A percentile compares a stretch with the other conserved stretches of the same genome.
phyloP scores from a whole-genome alignment of 306 rosid species.

The Fragaria ananassa region DNA sequence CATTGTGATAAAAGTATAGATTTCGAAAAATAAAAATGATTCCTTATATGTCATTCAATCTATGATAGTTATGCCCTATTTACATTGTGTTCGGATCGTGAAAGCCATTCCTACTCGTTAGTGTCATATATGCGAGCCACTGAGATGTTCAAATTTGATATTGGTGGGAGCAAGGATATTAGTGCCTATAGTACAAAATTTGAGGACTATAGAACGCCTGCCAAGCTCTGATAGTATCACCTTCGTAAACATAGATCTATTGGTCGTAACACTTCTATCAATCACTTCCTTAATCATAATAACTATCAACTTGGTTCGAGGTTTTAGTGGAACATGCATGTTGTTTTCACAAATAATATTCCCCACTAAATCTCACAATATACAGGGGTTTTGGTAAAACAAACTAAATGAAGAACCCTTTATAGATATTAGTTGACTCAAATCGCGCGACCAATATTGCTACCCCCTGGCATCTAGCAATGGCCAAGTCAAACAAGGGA shows the following conservation, averaged over 20 bases:
- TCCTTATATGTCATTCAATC: too few relatives aligned
- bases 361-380: constrained; percentile 13
- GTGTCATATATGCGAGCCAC: not conserved
- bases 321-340: not conserved
- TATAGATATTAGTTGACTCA: constrained; percentile 1
- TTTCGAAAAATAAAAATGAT: too few relatives aligned
- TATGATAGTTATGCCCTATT: not conserved
- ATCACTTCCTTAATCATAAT: not conserved
- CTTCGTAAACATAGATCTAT: not conserved
- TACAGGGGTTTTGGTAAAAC: not conserved
- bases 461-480: not conserved
- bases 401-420: not conserved
- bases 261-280: not conserved
- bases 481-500: constrained; percentile 2
- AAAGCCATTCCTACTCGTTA: not conserved
- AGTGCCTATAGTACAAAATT: not conserved
- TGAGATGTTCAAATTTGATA: not conserved
- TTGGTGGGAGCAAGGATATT: not conserved
- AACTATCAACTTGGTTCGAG: constrained; percentile 6
- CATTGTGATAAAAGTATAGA: too few relatives aligned
- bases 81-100: not conserved
- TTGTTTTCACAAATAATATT: constrained; percentile 8
- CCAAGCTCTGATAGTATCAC: too few relatives aligned
- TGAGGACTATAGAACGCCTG: not conserved
- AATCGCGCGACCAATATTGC: not conserved